Percentiles rank a stretch among this genome's conserved stretches.
Conservation (phyloP, 2,329 filamentous ascomycete species). For the Penicillium sp. region DNA sequence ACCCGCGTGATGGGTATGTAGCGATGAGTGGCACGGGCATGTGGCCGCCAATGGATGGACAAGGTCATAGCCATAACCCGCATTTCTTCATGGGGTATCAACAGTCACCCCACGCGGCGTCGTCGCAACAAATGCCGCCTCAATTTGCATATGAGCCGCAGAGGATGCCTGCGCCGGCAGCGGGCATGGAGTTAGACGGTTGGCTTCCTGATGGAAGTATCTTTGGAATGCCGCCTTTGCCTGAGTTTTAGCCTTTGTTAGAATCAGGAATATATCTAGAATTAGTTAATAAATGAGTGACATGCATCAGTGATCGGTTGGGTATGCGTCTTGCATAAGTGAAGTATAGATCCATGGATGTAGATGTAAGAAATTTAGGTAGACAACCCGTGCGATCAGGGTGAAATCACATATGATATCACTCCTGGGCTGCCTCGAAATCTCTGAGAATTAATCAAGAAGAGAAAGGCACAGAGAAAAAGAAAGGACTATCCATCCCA, state of each 20-base stretch:
- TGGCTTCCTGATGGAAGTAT: constrained; percentile 35
- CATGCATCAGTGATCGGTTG: neutral
- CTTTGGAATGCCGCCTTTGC: constrained; percentile 30
- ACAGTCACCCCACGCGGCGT: constrained; percentile 18
- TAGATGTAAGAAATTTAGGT: neutral
- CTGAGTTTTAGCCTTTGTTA: constrained; percentile 24
- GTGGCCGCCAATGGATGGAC: constrained; percentile 24
- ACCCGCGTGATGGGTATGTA: constrained; percentile 26
- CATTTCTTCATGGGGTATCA: constrained; percentile 23
- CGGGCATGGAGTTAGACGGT: constrained; percentile 33
- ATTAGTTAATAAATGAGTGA: neutral
- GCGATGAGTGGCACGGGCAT: constrained; percentile 20
- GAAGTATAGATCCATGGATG: neutral
- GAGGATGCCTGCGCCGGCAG: constrained; percentile 18
- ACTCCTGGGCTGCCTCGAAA: neutral
- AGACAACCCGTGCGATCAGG: neutral
- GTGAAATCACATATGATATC: neutral
- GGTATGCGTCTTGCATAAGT: neutral
- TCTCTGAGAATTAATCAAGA: neutral
- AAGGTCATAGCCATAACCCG: constrained; percentile 12
- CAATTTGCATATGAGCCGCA: constrained; percentile 28
- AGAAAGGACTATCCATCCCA: constrained; percentile 1
- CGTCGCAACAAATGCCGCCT: constrained; percentile 15
- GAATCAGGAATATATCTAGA: neutral
- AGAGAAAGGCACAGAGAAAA: neutral